Base-by-base conservation (phyloP, 768 basidiomycete genomes). In the Calocybe cyanea region DNA sequence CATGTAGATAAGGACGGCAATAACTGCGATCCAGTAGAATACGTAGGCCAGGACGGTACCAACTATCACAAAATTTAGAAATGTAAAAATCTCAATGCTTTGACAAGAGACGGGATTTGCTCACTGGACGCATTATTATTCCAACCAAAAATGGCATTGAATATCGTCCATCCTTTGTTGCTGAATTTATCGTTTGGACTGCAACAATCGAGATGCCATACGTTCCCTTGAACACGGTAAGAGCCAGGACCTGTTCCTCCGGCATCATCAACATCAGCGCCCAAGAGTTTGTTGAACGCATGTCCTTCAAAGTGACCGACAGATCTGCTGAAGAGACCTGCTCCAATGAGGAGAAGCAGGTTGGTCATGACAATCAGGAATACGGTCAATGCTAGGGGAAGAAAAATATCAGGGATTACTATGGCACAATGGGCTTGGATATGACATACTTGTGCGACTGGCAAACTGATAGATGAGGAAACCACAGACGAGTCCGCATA, bases 301-400 rank as follows among this genome's bases (percentile, higher is more conserved):
- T 93, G 70, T 55, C 68, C 64, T 61, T 97, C 68, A 70, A 92
- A 92, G 25, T 76, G 67, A 55, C 83, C 81, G 17, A 91, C 72
- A 3, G 84, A 75, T 64, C 80, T 87, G 54, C 84, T 86, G 70
- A 95, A 92, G 20, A 99, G 77, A 13, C 95, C 95, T 0, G 95
- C 85, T 20, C 95, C 95, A 64, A 99, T 91, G 57, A 98, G 81
- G 53, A 97, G 77, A 38, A 98, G 71, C 52, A 98, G 67, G 71
- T 90, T 90, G 41, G 95, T 95, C 75, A 96, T 98, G 41, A 81
- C 72, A 56, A 97, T 68, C 43, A 99, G 77, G 83, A 98, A 98
- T 53, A 92, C 68, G 25, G 79, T 83, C 25, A 97, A 71, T 1
- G 91, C 87, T 80, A 38, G 38, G 6, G n/a, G 23, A 6, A 24